Conservation (phyloP, 257 asterid species). For the Capsicum chinense region DNA sequence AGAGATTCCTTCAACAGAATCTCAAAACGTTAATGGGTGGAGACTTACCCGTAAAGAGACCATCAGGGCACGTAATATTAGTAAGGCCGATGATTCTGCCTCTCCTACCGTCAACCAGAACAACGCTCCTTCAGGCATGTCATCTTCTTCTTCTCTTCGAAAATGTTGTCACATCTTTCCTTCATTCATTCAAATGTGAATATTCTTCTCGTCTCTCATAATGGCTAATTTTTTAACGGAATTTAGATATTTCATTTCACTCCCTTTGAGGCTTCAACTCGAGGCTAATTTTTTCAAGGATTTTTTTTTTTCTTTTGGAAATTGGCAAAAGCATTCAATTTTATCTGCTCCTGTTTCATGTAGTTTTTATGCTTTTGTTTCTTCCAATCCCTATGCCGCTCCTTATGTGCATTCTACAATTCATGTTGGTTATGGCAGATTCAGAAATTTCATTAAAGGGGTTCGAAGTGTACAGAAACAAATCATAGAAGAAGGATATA, state of each 20-base stretch:
- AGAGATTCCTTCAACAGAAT: conserved; percentile 32
- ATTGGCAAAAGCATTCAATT: neutral
- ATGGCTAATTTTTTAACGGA: neutral
- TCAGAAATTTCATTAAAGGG: neutral
- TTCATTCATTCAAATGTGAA: neutral
- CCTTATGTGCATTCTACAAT: neutral
- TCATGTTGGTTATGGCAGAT: neutral
- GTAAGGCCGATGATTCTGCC: conserved; percentile 30
- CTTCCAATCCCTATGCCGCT: neutral
- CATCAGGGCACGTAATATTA: conserved; percentile 33
- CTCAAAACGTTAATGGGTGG: conserved; percentile 1
- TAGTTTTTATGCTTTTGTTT: neutral
- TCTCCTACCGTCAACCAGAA: conserved; percentile 21
- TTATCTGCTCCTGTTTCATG: neutral
- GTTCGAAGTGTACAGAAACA: neutral
- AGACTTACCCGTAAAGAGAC: conserved; percentile 23
- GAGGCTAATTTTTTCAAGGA: no score
- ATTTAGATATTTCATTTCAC: neutral
- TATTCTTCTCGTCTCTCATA: no score
- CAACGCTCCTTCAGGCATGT: conserved; percentile 46
- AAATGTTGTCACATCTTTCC: neutral
- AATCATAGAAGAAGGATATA: neutral
- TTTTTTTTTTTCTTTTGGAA: neutral
- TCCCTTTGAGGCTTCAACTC: no score
- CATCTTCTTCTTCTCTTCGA: neutral